phyloP scores from a whole-genome alignment of 768 basidiomycete genomes.

The Boletus sp. region DNA sequence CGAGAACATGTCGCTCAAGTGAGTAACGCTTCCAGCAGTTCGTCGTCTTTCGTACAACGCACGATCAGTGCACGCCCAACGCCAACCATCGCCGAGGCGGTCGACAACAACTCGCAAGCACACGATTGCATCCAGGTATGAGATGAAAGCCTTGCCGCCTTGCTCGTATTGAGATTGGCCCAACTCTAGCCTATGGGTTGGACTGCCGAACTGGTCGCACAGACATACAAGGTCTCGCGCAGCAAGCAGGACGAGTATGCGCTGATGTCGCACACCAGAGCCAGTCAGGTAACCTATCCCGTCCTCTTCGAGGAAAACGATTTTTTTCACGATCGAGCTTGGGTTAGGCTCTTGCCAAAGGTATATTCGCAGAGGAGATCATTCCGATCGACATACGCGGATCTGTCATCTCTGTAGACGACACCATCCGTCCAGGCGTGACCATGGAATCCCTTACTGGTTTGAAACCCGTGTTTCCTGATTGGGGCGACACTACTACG shows the following conservation, averaged over 20 bases:
- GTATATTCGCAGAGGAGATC: slow-evolving; percentile 85
- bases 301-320: not conserved
- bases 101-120: slow-evolving; percentile 61
- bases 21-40: slow-evolving; percentile 21
- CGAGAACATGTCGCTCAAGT: slow-evolving; percentile 85
- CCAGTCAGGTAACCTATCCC: slow-evolving; percentile 48
- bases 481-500: slow-evolving; percentile 75
- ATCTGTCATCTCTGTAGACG: slow-evolving; percentile 65
- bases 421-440: slow-evolving; percentile 85
- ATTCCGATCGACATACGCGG: slow-evolving; percentile 81
- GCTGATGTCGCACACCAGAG: slow-evolving; percentile 81
- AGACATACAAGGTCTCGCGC: slow-evolving; percentile 73
- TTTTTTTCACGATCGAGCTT: not conserved
- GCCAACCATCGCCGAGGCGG: slow-evolving; percentile 58
- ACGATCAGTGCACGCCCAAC: slow-evolving; percentile 65
- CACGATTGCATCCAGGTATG: slow-evolving; percentile 69
- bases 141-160: not conserved
- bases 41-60: not conserved
- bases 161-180: not conserved
- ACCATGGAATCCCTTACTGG: slow-evolving; percentile 72
- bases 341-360: slow-evolving; percentile 58
- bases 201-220: slow-evolving; percentile 91
- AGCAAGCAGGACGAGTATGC: slow-evolving; percentile 89
- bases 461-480: slow-evolving; percentile 85
- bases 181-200: slow-evolving; percentile 82